Evolutionary conservation across 148 eudicot species (phyloP).

Genomic region (Cornus kousa): DNA sequence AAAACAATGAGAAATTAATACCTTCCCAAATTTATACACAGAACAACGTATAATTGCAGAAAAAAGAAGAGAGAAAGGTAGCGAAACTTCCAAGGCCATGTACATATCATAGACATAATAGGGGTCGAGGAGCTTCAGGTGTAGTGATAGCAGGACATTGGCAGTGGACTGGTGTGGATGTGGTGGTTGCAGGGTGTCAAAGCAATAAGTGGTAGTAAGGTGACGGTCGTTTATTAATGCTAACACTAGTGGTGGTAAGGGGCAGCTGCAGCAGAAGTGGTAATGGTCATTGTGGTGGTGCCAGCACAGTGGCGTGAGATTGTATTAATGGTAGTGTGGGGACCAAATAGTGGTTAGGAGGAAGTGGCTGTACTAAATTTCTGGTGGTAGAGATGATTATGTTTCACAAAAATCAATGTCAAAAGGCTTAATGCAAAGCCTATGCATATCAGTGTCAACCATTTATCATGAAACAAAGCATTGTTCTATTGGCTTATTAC

Average conservation of each 20-base stretch:
- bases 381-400: background rate
- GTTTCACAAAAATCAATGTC: background rate
- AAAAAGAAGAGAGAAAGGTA: background rate
- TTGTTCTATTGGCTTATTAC: background rate
- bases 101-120: background rate
- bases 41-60: background rate
- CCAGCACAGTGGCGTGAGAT: background rate
- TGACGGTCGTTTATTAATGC: background rate
- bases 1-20: background rate
- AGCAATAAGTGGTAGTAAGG: background rate
- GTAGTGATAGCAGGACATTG: background rate
- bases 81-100: background rate
- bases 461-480: background rate
- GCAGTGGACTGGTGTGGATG: background rate
- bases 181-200: background rate
- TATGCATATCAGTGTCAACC: background rate
- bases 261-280: background rate
- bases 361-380: too few species aligned
- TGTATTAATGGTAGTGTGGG: background rate
- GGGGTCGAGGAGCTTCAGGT: background rate
- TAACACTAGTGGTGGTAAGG: background rate
- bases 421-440: background rate
- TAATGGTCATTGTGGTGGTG: background rate
- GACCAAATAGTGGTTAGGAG: background rate
- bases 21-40: background rate